Evolutionary conservation across 1,139 yeast species (phyloP).

Genomic region (Sugiyamaella novakii): DNA sequence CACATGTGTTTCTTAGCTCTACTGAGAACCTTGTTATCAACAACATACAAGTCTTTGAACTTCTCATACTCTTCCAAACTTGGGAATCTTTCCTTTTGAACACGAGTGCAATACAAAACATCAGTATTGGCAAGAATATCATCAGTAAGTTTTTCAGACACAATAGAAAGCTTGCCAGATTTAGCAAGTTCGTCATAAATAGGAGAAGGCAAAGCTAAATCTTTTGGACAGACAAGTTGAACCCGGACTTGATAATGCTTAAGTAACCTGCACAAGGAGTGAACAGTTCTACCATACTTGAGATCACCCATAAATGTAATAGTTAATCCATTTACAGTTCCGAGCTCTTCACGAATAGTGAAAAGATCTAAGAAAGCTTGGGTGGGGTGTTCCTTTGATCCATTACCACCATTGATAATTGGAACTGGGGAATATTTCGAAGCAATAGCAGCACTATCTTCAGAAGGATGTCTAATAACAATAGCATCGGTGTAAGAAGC

Average conservation of each 20-base stretch:
- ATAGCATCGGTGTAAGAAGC: constrained; percentile 97
- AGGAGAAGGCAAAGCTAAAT: constrained; percentile 76
- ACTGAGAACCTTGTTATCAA: constrained; percentile 86
- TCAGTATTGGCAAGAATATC: constrained; percentile 88
- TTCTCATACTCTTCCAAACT: constrained; percentile 77
- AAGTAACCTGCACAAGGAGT: constrained; percentile 88
- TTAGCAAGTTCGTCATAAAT: constrained; percentile 65
- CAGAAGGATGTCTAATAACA: constrained; percentile 94
- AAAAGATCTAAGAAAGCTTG: constrained; percentile 97
- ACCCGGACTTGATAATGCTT: constrained; percentile 91
- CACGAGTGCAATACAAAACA: constrained; percentile 96
- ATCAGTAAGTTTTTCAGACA: constrained; percentile 74
- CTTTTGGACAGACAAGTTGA: constrained; percentile 90
- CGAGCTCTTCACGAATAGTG: constrained; percentile 98
- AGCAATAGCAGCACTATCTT: constrained; percentile 89
- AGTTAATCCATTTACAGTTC: constrained; percentile 96
- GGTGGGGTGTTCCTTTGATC: constrained; percentile 96
- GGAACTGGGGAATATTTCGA: constrained; percentile 97
- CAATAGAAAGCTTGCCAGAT: constrained; percentile 69
- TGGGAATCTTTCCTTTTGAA: constrained; percentile 93
- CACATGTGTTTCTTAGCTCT: constrained; percentile 98
- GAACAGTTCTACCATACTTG: constrained; percentile 98
- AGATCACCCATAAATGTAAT: constrained; percentile 99
- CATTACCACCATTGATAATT: constrained; percentile 96
- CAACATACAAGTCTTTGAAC: constrained; percentile 87